phyloP scores from a whole-genome alignment of 2,329 filamentous ascomycete genomes.

The Colletotrichum tropicale region DNA sequence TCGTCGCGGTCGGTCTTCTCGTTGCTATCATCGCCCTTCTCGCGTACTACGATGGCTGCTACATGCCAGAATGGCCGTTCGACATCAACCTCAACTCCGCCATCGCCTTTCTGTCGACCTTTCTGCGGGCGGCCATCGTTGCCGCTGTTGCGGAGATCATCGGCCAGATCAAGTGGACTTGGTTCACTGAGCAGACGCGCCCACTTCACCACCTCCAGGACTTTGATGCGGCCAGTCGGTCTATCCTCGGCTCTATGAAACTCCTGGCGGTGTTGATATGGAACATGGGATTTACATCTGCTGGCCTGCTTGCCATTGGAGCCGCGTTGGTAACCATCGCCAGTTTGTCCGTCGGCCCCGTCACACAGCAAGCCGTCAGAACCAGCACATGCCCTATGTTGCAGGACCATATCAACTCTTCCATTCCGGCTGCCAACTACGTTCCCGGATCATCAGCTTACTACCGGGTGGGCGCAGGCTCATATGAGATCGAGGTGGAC shows the following conservation, averaged over 20 bases:
- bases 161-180: slow-evolving; percentile 35
- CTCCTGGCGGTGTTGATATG: slow-evolving; percentile 20
- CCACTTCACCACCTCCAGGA: slow-evolving; percentile 31
- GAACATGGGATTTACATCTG: slow-evolving; percentile 3
- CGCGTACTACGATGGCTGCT: slow-evolving; percentile 4
- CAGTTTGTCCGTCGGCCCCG: slow-evolving; percentile 31
- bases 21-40: slow-evolving; percentile 5
- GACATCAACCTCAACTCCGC: slow-evolving; percentile 26
- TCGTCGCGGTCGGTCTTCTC: neutral
- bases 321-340: slow-evolving; percentile 28
- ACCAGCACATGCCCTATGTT: slow-evolving; percentile 18
- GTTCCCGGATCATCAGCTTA: slow-evolving; percentile 22
- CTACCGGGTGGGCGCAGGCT: slow-evolving; percentile 24
- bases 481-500: slow-evolving; percentile 27
- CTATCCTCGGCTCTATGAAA: slow-evolving; percentile 27
- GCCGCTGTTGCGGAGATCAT: slow-evolving; percentile 32
- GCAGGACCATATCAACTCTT: neutral
- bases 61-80: slow-evolving; percentile 25
- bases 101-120: slow-evolving; percentile 21
- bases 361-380: slow-evolving; percentile 33
- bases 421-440: neutral
- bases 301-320: slow-evolving; percentile 20
- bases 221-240: slow-evolving; percentile 34
- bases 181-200: slow-evolving; percentile 30
- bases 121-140: slow-evolving; percentile 26